phyloP scores from a whole-genome alignment of 108 stramenopile species.

The Schizochytrium sp. region DNA sequence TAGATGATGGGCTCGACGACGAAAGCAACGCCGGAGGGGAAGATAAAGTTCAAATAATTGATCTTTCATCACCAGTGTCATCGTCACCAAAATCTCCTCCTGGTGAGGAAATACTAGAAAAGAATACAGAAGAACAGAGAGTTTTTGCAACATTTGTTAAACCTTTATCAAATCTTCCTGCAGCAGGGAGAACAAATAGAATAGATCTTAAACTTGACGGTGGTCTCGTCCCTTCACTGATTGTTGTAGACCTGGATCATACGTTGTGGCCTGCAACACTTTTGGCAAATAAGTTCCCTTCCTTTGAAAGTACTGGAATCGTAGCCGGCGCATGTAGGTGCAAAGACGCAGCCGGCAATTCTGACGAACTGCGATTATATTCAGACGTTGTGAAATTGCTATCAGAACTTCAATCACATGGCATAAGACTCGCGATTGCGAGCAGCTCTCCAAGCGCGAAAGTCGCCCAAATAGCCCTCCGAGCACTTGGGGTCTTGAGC shows the following conservation, averaged over 20 bases:
- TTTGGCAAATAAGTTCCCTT: background rate
- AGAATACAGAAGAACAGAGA: no score
- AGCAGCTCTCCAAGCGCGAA: conserved; percentile 17
- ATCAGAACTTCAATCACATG: background rate
- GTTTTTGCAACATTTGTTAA: no score
- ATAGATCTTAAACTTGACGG: background rate
- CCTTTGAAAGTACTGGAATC: background rate
- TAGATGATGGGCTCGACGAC: no score
- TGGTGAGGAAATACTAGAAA: no score
- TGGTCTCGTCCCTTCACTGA: background rate
- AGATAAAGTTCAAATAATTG: no score
- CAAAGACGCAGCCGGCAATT: background rate
- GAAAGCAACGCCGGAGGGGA: no score
- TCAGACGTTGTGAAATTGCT: background rate
- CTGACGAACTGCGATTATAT: background rate
- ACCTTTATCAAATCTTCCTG: no score
- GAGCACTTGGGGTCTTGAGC: background rate
- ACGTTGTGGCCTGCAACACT: background rate
- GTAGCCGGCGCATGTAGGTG: background rate
- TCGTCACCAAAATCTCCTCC: no score
- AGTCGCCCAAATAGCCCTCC: background rate
- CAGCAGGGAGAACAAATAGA: no score
- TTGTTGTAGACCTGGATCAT: background rate
- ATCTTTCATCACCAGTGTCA: no score
- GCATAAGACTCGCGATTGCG: conserved; percentile 4